Conservation (phyloP, 1,284 basidiomycete genomes). For the Cerrena zonata region DNA sequence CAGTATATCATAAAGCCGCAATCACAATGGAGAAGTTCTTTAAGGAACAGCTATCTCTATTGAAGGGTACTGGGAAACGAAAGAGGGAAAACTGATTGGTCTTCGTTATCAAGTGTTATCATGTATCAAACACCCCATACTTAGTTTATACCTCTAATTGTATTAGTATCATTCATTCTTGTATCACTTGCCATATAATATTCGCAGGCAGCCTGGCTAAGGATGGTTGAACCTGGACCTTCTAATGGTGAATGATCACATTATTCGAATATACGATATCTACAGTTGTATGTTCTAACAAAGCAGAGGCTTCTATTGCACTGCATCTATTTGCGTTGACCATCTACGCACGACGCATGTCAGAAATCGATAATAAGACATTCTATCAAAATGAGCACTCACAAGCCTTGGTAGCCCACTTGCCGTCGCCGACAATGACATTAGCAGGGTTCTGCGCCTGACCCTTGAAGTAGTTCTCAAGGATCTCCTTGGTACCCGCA, state of each 20-base stretch:
- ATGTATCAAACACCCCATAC: not conserved
- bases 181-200: too few species aligned
- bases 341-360: not conserved
- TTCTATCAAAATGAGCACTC: not conserved
- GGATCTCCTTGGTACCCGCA: constrained; percentile 71
- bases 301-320: too few species aligned
- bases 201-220: too few species aligned
- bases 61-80: too few species aligned
- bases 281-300: too few species aligned
- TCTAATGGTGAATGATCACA: too few species aligned
- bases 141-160: not conserved
- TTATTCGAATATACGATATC: too few species aligned
- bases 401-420: constrained; percentile 23
- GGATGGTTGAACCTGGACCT: too few species aligned
- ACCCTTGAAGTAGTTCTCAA: constrained; percentile 69
- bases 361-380: not conserved
- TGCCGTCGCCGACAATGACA: constrained; percentile 62
- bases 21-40: constrained; percentile 74
- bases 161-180: not conserved
- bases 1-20: constrained; percentile 84
- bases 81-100: constrained; percentile 17
- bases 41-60: constrained; percentile 40
- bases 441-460: constrained; percentile 74
- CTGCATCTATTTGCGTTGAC: constrained; percentile 14
- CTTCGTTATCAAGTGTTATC: not conserved